Evolutionary conservation across 495 filamentous ascomycete genomes (phyloP), one percentile per base, ranked within the genome.

Genomic region (Viridothelium virens): DNA sequence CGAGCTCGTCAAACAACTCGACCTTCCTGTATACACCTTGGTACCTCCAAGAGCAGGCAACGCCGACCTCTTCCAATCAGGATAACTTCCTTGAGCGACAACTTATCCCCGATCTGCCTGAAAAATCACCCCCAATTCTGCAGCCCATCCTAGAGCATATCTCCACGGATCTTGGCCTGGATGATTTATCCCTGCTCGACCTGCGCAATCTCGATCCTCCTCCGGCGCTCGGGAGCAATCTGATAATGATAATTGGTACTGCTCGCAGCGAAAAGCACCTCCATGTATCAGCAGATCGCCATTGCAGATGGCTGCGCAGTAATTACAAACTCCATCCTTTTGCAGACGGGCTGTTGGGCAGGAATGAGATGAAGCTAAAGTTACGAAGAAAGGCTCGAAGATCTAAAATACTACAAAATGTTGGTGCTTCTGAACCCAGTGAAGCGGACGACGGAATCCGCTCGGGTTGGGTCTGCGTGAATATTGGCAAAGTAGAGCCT

Each of bases 381-480:
- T 77, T 96, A 62, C 83, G 88, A 48, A 81, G 94, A 38, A 89
- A 89, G 72, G 86, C 85, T n/a, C 88, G 87, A 72, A 84, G 89
- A 65, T 88, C 90, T 14, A 89, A 87, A 75, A 76, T 96, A 63
- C 74, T 94, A 38, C 88, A 86, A 16, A 81, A 77, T 56, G 81
- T 83, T 9, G 86, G 86, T 33, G 80, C 66, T 74, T 79, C 67
- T 68, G 84, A 74, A 2, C 66, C 76, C 80, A 76, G 16, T 70
- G 77, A 46, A 70, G 73, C 38, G 61, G 85, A 83, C 50, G 91
- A 96, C 70, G 92, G 91, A 1, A 89, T 96, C 46, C 84, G 85
- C 37, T 95, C 92, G 16, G 92, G 91, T 1, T 98, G 94, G 94
- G 89, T 98, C 9, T 98, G 95, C 77, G 89, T 97, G 50, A 92